Evolutionary conservation across 2,329 filamentous ascomycete genomes (phyloP).

Genomic region (Ascochyta fabae): DNA sequence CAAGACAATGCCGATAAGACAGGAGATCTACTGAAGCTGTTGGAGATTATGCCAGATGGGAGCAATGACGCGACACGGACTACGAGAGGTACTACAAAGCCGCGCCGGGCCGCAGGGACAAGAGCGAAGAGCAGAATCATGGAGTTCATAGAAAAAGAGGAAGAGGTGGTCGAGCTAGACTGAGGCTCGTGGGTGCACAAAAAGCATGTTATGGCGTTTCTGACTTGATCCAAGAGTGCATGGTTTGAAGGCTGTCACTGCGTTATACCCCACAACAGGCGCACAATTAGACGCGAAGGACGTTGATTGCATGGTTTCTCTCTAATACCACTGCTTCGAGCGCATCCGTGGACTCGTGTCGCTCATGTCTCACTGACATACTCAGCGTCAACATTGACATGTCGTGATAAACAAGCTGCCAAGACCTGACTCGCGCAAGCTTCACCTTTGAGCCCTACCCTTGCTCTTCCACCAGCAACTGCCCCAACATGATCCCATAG

Average conservation of each 20-base stretch:
- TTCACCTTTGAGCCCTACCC: constrained; percentile 8
- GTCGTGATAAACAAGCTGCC: constrained; percentile 14
- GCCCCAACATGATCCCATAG: constrained; percentile 17
- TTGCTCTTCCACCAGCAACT: constrained; percentile 6
- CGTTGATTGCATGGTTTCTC: no score
- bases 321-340: neutral
- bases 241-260: neutral
- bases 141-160: constrained; percentile 30
- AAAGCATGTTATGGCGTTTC: neutral
- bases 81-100: constrained; percentile 15
- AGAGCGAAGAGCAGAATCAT: constrained; percentile 26
- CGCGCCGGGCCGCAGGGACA: constrained; percentile 7
- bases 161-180: constrained; percentile 37
- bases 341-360: neutral
- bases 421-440: constrained; percentile 34
- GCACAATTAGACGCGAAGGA: neutral
- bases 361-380: neutral
- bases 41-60: neutral
- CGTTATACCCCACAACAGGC: constrained; percentile 3
- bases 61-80: neutral
- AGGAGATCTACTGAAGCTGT: neutral
- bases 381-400: neutral
- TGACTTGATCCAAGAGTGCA: neutral
- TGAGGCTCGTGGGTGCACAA: constrained; percentile 16
- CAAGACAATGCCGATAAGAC: neutral